These are phyloP conservation scores for Dalbergia cochinchinensis DNA, from an alignment of 306 rosid species.

Conservation along the genomic window DNA sequence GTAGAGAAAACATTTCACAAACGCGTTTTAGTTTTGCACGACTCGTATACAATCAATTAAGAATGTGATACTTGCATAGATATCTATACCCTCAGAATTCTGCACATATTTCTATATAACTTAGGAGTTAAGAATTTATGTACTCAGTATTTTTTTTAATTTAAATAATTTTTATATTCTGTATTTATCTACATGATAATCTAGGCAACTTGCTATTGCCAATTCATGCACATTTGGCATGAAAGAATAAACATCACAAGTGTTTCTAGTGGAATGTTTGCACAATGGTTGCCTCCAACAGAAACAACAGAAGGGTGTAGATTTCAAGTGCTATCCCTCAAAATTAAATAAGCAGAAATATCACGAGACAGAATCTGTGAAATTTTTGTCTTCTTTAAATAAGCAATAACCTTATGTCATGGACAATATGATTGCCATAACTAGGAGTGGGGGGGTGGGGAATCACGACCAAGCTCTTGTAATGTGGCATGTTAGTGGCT, in stretches of 20 bases:
- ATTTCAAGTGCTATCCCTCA: not conserved
- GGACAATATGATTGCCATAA: not conserved
- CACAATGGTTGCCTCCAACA: not conserved
- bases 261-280: not conserved
- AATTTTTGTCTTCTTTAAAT: not conserved
- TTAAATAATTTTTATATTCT: not conserved
- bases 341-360: not conserved
- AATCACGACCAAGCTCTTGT: slow-evolving; percentile 18
- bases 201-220: not conserved
- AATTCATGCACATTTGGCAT: not conserved
- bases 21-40: slow-evolving; percentile 15
- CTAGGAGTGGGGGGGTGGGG: not conserved
- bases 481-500: slow-evolving; percentile 34
- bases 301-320: not conserved
- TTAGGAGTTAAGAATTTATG: not conserved
- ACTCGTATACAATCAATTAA: not conserved
- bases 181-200: not conserved
- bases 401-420: not conserved
- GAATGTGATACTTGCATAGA: not conserved
- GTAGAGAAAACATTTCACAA: not conserved
- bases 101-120: not conserved
- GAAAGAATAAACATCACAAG: slow-evolving; percentile 5
- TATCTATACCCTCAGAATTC: not conserved
- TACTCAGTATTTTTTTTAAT: not conserved
- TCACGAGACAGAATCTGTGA: slow-evolving; percentile 18